Evolutionary conservation across 768 basidiomycete species (phyloP), one percentile per base, ranked within the genome.

Genomic region (Boletus coccyginus): DNA sequence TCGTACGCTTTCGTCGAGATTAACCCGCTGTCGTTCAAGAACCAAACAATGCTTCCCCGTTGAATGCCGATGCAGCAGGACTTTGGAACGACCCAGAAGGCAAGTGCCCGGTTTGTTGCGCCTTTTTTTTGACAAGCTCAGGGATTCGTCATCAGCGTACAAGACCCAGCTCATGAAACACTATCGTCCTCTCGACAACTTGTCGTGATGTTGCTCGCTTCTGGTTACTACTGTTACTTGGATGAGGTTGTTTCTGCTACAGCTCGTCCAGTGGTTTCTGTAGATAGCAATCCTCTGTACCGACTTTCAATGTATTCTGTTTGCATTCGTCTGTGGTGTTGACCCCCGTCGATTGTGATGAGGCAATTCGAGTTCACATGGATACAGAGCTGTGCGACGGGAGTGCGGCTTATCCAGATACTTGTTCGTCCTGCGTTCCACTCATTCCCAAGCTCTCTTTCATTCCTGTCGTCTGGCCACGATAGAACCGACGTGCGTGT

Each of bases 21-120:
- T 52, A 31, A 56, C 39, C 2, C 36, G 29, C 21, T 50, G 17
- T 40, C 53, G 31, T 46, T 35, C 64, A 14, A 92, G 93, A 96
- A 72, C 94, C 93, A 29, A 95, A 96, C 78, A 95, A 94, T 68
- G 89, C 88, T 16, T 94, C 92, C 7, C 94, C 94, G 8, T 74
- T 96, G 55, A 95, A 95, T 68, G 77, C 86, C 8, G 93, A 95
- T 61, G 94, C 94, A 3, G 90, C 93, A 5, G 78, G 80, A 17
- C 74, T 94, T 21, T 96, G 94, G 94, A 80, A 77, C 59, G 78
- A 80, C 38, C 80, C 84, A n/a, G 82, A 82, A 59, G 83, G 89
- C 86, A 66, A 41, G 79, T 60, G 35, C 19, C 6, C 7, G 8
- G 1, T 17, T 27, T 47, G 7, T 41, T 32, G 39, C 33, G 24